Evolutionary conservation across 163 green algal species (phyloP).

Genomic region (Volvox carteri): DNA sequence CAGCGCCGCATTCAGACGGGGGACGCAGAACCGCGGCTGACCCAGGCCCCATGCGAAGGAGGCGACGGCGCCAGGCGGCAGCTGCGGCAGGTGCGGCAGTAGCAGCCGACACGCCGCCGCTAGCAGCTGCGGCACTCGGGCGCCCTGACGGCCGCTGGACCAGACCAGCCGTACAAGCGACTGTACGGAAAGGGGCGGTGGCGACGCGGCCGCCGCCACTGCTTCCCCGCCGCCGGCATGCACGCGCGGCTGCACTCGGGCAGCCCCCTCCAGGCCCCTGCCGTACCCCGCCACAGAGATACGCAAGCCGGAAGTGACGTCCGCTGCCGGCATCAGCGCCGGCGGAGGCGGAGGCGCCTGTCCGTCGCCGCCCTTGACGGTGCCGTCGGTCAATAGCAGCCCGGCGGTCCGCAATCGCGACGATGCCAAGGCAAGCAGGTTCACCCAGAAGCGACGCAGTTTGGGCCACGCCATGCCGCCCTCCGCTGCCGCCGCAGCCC

Average conservation of each 20-base stretch:
- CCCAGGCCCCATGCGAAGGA: constrained; percentile 40
- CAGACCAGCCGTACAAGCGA: constrained; percentile 45
- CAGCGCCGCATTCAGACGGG: neutral
- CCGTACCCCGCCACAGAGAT: too few relatives aligned
- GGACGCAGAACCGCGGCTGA: constrained; percentile 21
- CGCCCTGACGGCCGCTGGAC: constrained; percentile 24
- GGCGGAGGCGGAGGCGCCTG: too few relatives aligned
- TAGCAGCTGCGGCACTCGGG: neutral
- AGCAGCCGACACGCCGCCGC: neutral
- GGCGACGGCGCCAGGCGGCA: neutral
- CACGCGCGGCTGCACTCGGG: too few relatives aligned
- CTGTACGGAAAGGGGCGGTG: neutral
- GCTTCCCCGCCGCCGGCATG: too few relatives aligned
- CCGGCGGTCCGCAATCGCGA: constrained; percentile 1
- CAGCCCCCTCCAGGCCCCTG: too few relatives aligned
- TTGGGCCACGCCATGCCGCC: constrained; percentile 28
- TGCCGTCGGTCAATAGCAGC: neutral
- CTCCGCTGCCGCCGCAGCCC: neutral
- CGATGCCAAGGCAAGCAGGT: neutral
- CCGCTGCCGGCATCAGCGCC: neutral
- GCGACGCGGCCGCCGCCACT: neutral
- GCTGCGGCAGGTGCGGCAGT: neutral
- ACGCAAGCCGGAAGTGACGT: too few relatives aligned
- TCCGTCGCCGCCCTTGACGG: too few relatives aligned
- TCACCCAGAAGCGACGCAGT: constrained; percentile 35